Evolutionary conservation across 768 basidiomycete genomes (phyloP).

Genomic region (Tubosaeta sp.): DNA sequence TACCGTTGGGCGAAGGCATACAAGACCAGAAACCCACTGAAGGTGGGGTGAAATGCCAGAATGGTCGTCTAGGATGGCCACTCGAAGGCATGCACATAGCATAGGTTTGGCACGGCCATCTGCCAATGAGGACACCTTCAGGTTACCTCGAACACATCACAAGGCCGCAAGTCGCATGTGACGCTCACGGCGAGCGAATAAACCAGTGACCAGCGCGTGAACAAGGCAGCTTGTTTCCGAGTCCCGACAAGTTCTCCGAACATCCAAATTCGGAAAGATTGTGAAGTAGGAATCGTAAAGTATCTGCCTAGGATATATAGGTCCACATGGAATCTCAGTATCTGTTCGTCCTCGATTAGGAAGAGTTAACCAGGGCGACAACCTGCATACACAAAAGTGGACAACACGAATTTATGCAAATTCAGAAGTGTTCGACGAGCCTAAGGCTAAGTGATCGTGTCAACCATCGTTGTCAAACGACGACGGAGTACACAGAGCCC

Average conservation of each 20-base stretch:
- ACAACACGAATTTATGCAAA: too few species aligned
- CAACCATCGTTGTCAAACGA: too few species aligned
- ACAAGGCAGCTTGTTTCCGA: background rate
- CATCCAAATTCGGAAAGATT: too few species aligned
- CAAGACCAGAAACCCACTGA: constrained; percentile 13
- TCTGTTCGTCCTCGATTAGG: too few species aligned
- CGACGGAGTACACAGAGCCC: too few species aligned
- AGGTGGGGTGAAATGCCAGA: constrained; percentile 14
- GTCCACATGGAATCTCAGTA: too few species aligned
- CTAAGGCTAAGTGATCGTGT: too few species aligned
- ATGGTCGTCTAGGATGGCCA: constrained; percentile 9
- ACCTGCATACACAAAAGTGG: too few species aligned
- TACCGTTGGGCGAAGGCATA: constrained; percentile 17
- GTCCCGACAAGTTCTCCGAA: background rate
- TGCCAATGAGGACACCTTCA: constrained; percentile 25
- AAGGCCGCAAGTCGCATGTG: constrained; percentile 9
- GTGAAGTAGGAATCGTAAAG: too few species aligned
- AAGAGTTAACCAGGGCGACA: too few species aligned
- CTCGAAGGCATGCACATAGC: constrained; percentile 14
- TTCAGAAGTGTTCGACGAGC: too few species aligned
- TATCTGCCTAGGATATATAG: too few species aligned
- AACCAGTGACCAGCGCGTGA: background rate
- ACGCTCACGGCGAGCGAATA: background rate
- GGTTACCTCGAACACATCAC: constrained; percentile 18
- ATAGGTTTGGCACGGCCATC: constrained; percentile 27